phyloP scores from a whole-genome alignment of 2,329 filamentous ascomycete genomes.

The Elsinoe necatrix region DNA sequence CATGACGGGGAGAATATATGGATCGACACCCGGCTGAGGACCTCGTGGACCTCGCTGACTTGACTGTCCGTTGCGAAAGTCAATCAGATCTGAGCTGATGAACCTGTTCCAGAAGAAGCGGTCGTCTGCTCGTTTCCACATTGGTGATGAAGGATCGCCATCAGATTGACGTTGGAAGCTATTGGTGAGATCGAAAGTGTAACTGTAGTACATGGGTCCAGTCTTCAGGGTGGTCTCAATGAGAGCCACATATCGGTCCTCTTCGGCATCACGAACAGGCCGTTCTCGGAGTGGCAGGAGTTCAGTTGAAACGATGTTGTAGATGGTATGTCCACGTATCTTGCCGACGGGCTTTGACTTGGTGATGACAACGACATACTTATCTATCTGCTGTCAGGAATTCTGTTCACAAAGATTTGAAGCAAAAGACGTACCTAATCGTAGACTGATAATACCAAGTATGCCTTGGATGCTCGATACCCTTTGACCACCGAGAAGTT shows the following conservation, averaged over 20 bases:
- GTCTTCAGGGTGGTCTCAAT: slow-evolving; percentile 74
- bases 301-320: slow-evolving; percentile 84
- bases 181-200: slow-evolving; percentile 93
- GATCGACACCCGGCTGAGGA: slow-evolving; percentile 69
- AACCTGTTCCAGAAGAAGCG: slow-evolving; percentile 99
- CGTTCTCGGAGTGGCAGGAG: slow-evolving; percentile 90
- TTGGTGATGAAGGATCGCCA: slow-evolving; percentile 58
- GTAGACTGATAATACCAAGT: slow-evolving; percentile 83
- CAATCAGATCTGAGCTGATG: slow-evolving; percentile 80
- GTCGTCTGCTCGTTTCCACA: slow-evolving; percentile 91
- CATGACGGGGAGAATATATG: slow-evolving; percentile 90
- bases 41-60: slow-evolving; percentile 55
- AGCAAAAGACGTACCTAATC: slow-evolving; percentile 58
- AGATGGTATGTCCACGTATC: slow-evolving; percentile 91
- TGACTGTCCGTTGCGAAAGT: slow-evolving; percentile 62
- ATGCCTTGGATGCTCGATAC: slow-evolving; percentile 95
- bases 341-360: slow-evolving; percentile 87
- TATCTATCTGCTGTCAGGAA: slow-evolving; percentile 52
- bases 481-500: slow-evolving; percentile 65
- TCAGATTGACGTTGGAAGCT: slow-evolving; percentile 90
- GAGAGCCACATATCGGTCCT: slow-evolving; percentile 80
- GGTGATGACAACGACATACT: slow-evolving; percentile 93
- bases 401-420: background rate
- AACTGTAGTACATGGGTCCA: slow-evolving; percentile 95
- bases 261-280: slow-evolving; percentile 82